phyloP scores from a whole-genome alignment of 2,329 filamentous ascomycete genomes.

The Aspergillus pseudoglaucus region DNA sequence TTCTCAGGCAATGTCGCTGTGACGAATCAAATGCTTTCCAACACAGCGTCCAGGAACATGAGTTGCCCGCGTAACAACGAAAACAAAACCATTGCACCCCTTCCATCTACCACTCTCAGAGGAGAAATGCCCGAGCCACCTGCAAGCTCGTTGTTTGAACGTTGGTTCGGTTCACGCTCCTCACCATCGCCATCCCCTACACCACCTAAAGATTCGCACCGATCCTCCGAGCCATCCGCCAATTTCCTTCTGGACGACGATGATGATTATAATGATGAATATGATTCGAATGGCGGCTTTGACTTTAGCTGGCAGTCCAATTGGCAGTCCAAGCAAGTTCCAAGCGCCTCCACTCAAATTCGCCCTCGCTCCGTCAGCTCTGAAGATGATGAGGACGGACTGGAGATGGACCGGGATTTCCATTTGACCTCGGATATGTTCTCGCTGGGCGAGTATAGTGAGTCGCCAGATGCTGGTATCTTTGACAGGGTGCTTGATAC shows the following conservation, averaged over 20 bases:
- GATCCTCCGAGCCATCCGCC: slow-evolving; percentile 61
- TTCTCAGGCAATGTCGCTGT: slow-evolving; percentile 71
- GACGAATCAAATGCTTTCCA: slow-evolving; percentile 60
- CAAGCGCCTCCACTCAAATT: slow-evolving; percentile 7
- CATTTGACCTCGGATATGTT: slow-evolving; percentile 86
- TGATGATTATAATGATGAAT: slow-evolving; percentile 55
- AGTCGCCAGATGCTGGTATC: slow-evolving; percentile 57
- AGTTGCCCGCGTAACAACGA: slow-evolving; percentile 55
- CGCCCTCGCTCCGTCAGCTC: slow-evolving; percentile 29
- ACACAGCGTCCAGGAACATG: slow-evolving; percentile 45
- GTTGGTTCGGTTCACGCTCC: slow-evolving; percentile 38
- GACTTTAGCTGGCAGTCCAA: slow-evolving; percentile 41
- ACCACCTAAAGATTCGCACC: slow-evolving; percentile 74
- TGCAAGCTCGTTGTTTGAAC: slow-evolving; percentile 22
- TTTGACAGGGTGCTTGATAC: slow-evolving; percentile 77
- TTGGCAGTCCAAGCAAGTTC: slow-evolving; percentile 34
- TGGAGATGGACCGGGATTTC: slow-evolving; percentile 53
- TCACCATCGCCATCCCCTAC: slow-evolving; percentile 56
- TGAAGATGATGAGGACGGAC: slow-evolving; percentile 50
- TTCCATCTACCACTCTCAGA: slow-evolving; percentile 83
- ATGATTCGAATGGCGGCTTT: slow-evolving; percentile 35
- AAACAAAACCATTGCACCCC: slow-evolving; percentile 79
- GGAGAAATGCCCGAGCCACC: slow-evolving; percentile 64
- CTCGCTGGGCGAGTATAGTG: slow-evolving; percentile 76
- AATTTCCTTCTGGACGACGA: slow-evolving; percentile 61